Evolutionary conservation across 768 basidiomycete species (phyloP), one percentile per base, ranked within the genome.

Genomic region (Boletellus sp.): DNA sequence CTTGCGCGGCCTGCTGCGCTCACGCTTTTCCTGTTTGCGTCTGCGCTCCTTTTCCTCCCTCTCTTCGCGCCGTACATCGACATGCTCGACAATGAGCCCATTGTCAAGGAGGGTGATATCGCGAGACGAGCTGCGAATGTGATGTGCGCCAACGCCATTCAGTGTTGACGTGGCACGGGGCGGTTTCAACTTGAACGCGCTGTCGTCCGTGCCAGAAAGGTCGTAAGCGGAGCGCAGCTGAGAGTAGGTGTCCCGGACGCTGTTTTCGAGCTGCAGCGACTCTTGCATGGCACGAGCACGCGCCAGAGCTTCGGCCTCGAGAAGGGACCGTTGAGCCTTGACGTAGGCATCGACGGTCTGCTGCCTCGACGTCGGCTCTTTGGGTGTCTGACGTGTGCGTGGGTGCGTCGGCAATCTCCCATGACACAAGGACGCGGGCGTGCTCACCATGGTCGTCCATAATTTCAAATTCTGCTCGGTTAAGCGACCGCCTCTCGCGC

Each of bases 41-140:
- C 76, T 74, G 23, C 87, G 81, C 38, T 88, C 85, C 38, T 79
- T 78, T 33, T 83, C 86, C 55, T 89, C 88, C 50, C 72, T 79
- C 65, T 90, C 90, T 66, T 90, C 89, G 54, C 76, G 84, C 28
- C 84, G 80, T 17, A 94, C 80, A 65, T 94, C 81, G 33, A 94
- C 86, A 52, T 89, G 87, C 59, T 94, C 92, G 8, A 93, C 85
- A 45, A 92, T 88, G 77, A 94, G 83, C 3, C 90, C 90, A 55
- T 90, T 93, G 67, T 92, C 87, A 19, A 94, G 78, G 10, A 94
- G 72, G 0, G 90, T 89, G 13, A 90, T 76, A 48, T 92, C 87
- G 31, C 87, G 79, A 35, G 83, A 82, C 47, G 81, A 78, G 19
- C 72, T 74, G 26, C 78, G 78, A 23, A 69, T 69, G 40, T 72